Base-by-base conservation (phyloP, 2,329 filamentous ascomycete species). In the Penicillium italicum region DNA sequence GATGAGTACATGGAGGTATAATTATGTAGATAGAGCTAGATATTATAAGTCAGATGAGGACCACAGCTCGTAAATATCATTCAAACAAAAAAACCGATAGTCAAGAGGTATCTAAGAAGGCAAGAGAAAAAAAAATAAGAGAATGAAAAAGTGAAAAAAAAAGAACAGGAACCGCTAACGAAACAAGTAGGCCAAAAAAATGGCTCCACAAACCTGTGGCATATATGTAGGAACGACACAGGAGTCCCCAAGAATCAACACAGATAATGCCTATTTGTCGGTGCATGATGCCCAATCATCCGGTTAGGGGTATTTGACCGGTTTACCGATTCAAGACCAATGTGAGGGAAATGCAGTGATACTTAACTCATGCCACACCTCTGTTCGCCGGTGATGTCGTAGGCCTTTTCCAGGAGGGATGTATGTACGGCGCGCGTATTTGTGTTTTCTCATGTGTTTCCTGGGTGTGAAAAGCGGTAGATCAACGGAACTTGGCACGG, bases 401-500 rank as follows among this genome's bases (percentile, higher is more conserved):
- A 20, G 30, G 30, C 34, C 33, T 41, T n/a, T 26, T 22, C 12
- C 26, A 26, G 34, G 34, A 40, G 30, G 18, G 3, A 45, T 51
- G 18, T 51, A 51, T 51, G 38, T 51, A 46, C 28, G 28, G 26
- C 34, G 9, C 14, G 20, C n/a, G 30, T 38, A 54, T 50, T 18
- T 16, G 22, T 38, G 20, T 41, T 30, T 22, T 28, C 14, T 30
- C 24, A 12, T 28, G 26, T 50, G 10, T n/a, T 50, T 36, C 24
- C 40, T 2, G 20, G 33, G 26, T 31, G 18, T 3, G 14, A 31
- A 34, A 33, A 24, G 16, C 20, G 9, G 16, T 22, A 22, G 38
- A 61, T 69, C 77, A 88, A 75, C 85, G 79, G 82, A 97, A 97
- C 72, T 91, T 85, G 57, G 93, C 90, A 61, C 92, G 88, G 83